A percentile compares a stretch with the other conserved stretches of the same genome.
These are phyloP conservation scores for Ceratobasidium sp. DNA, from an alignment of 1,284 basidiomycete species.

Conservation along the genomic window DNA sequence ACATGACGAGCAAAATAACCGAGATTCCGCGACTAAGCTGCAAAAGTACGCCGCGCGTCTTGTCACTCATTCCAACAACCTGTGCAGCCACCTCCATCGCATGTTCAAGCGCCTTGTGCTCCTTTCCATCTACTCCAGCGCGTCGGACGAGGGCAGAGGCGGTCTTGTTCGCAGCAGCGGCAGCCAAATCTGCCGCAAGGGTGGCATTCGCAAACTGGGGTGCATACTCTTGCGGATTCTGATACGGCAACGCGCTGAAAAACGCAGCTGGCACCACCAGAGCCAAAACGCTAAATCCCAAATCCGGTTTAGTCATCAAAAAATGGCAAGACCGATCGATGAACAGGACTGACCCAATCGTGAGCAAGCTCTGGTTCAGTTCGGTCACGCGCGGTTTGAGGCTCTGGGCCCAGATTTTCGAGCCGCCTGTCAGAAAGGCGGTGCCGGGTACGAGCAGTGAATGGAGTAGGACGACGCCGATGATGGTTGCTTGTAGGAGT, in stretches of 20 bases:
- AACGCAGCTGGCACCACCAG: constrained; percentile 37
- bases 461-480: constrained; percentile 41
- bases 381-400: constrained; percentile 22
- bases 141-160: neutral
- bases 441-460: constrained; percentile 36
- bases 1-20: constrained; percentile 41
- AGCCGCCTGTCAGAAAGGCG: constrained; percentile 39
- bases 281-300: constrained; percentile 13
- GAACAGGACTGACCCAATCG: constrained; percentile 16
- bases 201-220: constrained; percentile 7
- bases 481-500: constrained; percentile 37
- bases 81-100: constrained; percentile 7
- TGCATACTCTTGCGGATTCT: neutral
- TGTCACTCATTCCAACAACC: constrained; percentile 26
- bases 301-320: neutral
- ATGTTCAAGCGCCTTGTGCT: neutral
- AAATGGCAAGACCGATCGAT: neutral
- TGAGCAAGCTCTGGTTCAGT: constrained; percentile 34
- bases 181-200: neutral
- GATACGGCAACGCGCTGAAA: constrained; percentile 22
- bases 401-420: constrained; percentile 39
- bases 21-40: constrained; percentile 34
- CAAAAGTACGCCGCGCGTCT: constrained; percentile 24
- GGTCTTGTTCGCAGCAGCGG: neutral
- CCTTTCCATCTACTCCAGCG: neutral